Evolutionary conservation across 495 filamentous ascomycete species (phyloP).

Genomic region (Penicillium longicatenatum): DNA sequence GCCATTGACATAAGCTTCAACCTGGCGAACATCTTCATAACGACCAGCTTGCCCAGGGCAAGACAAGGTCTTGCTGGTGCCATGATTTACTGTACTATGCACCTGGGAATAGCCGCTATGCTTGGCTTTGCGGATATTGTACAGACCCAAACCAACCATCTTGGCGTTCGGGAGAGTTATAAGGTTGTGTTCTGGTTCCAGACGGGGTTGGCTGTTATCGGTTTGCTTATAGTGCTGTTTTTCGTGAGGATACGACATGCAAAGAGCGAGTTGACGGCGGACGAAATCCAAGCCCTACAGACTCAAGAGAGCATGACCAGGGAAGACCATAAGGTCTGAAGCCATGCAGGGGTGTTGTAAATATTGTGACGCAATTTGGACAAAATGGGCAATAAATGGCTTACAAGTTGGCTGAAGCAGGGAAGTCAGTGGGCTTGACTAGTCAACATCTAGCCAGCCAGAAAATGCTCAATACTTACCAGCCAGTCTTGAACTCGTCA

Average conservation of each 20-base stretch:
- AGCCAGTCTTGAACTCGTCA: not conserved
- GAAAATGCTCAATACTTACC: not conserved
- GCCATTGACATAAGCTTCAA: slow-evolving; percentile 86
- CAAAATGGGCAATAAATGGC: too few species aligned
- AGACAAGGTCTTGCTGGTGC: slow-evolving; percentile 79
- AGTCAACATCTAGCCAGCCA: too few species aligned
- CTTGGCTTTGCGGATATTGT: slow-evolving; percentile 76
- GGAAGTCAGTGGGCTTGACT: too few species aligned
- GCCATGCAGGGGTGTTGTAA: too few species aligned
- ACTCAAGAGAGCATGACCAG: too few species aligned
- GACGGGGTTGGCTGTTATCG: slow-evolving; percentile 55
- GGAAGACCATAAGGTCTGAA: too few species aligned
- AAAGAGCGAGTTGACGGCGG: slow-evolving; percentile 67
- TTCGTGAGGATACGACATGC: slow-evolving; percentile 70
- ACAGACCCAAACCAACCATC: slow-evolving; percentile 51
- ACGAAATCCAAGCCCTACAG: slow-evolving; percentile 44
- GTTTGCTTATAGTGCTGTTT: slow-evolving; percentile 55
- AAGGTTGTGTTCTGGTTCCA: slow-evolving; percentile 71
- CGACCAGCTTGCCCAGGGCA: slow-evolving; percentile 66
- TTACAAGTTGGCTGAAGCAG: too few species aligned
- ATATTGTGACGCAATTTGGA: too few species aligned
- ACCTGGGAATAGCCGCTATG: slow-evolving; percentile 82
- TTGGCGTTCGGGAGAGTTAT: slow-evolving; percentile 54
- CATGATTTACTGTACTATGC: slow-evolving; percentile 63
- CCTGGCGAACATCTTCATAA: slow-evolving; percentile 83